Evolutionary conservation across 306 rosid species (phyloP), one percentile per base, ranked within the genome.

Genomic region (Cucumis hystrix): DNA sequence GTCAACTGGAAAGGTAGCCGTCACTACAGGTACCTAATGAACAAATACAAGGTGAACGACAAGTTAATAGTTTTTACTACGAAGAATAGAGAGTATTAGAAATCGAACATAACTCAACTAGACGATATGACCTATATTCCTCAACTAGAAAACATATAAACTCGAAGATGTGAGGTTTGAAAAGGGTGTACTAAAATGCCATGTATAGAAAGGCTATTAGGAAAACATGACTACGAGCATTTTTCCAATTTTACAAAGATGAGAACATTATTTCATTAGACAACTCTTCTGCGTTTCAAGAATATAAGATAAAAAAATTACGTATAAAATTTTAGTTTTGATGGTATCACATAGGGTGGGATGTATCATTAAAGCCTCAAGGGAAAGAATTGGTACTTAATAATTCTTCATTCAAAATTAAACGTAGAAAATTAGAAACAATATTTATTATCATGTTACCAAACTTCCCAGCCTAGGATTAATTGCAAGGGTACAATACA

Each of bases 1-100:
- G 81, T 94, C 96, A 72, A 94, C 75, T 61, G 96, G 88, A 83
- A 94, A 83, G 68, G 87, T 82, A 78, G 98, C 98, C 11, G 98
- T 93, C 85, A 93, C 97, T 41, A 93, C 96, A 66, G 98, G 98
- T 77, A 94, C 97, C 98, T 94, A 83, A 74, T 72, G 57, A 75
- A 52, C 85, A 83, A 82, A 82, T 71, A 80, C 57, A 71, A 25
- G 76, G 60, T 23, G 41, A 15, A 63, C 41, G 23, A 83, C 68
- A 76, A 65, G 15, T 23, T 74, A 71, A 10, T 37, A 71, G 47
- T 41, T 15, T 65, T 43, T 74, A 41, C 28, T 30, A 33, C 17
- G 13, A 54, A 58, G 41, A 28, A 25, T 30, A 10, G 37, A 15
- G 49, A 18, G 20, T 15, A 71, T 20, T 23, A 47, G 3, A 47